Evolutionary conservation across 1,139 yeast genomes (phyloP), one percentile per base, ranked within the genome.

Genomic region (Yamadazyma taylorii): DNA sequence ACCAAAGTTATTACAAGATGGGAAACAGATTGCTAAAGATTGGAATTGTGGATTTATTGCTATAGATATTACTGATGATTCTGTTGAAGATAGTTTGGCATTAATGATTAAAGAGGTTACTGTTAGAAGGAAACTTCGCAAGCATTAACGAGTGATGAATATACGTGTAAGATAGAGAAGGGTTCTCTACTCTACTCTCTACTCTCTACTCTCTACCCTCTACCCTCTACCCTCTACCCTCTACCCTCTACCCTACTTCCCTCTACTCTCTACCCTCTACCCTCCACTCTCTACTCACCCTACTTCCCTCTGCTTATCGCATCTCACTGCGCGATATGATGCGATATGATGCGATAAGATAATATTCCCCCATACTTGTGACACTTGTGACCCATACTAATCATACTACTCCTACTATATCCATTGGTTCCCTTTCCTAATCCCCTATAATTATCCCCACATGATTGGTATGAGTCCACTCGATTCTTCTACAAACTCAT

Each of bases 21-120:
- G 92, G 0, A 66, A 63, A 40, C 54, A 67, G 25, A 55, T 82
- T 37, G 86, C 88, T 0, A 53, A 61, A 24, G 52, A 62, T 19
- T 83, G 90, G 90, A 68, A 72, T 2, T 74, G 84, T 49, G 81
- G 86, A 0, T 85, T 81, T 57, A 65, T 81, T 9, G 75, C 78
- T 2, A 61, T 81, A 9, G 86, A 83, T 48, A 73, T 68, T 39
- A 48, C 52, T 3, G 67, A 68, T 30, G 63, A 64, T 14, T 71
- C 73, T 38, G 76, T 79, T 7, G 86, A 83, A 38, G 76, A 72
- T 36, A 66, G 75, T 0, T 46, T 83, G 35, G 70, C 83, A 4
- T 55, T 81, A 39, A 63, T 81, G 60, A 64, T 83, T 2, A 58
- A 84, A 43, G 89, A 82, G 46, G 65, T 81, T 13, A 66, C 76